Percentiles rank a stretch among this genome's conserved stretches.
phyloP scores from a whole-genome alignment of 2,329 filamentous ascomycete genomes.

The Myriosclerotinia curreyana region DNA sequence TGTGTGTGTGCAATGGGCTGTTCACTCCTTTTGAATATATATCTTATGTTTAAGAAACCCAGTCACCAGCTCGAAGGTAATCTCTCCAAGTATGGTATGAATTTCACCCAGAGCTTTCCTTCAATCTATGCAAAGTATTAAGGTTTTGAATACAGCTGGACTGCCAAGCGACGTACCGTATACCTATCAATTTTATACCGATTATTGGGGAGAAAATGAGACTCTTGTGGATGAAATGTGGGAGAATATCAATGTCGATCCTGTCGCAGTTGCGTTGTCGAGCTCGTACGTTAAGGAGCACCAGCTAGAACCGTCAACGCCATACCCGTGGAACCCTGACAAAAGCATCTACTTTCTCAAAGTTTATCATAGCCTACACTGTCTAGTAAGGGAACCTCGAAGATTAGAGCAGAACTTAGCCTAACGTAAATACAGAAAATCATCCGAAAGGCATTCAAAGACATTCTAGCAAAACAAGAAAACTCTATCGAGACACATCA shows the following conservation, averaged over 20 bases:
- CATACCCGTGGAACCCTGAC: not conserved
- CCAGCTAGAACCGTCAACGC: not conserved
- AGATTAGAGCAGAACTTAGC: not conserved
- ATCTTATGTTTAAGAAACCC: no score
- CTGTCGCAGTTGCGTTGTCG: not conserved
- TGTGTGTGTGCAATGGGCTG: no score
- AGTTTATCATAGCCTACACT: not conserved
- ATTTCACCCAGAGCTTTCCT: no score
- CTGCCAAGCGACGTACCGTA: not conserved
- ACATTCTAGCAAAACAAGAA: not conserved
- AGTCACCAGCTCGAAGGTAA: no score
- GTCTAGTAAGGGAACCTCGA: not conserved
- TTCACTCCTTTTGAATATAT: no score
- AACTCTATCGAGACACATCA: not conserved
- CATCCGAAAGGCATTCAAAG: not conserved
- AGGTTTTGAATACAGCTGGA: not conserved
- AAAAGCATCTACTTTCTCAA: not conserved
- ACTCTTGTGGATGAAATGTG: not conserved
- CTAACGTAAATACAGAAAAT: not conserved
- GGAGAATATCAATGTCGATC: constrained; percentile 1
- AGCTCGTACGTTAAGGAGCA: not conserved
- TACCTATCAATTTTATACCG: not conserved
- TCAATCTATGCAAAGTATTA: no score
- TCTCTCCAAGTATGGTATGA: no score
- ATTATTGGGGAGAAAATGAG: not conserved